These are phyloP conservation scores for Annulohypoxylon stygium DNA, from an alignment of 495 filamentous ascomycete genomes.

Conservation along the genomic window DNA sequence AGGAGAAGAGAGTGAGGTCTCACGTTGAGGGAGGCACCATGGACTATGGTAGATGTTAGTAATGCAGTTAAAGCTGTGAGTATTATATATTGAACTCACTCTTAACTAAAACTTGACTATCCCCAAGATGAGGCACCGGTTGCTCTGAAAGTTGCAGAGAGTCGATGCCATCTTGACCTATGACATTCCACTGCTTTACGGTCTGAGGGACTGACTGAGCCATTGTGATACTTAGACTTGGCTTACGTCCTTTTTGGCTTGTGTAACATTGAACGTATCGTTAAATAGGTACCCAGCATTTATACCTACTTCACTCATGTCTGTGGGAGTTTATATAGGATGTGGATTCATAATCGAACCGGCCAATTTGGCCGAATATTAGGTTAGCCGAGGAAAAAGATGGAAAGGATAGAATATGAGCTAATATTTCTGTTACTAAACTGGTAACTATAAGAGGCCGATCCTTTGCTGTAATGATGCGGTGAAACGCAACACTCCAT, in stretches of 20 bases:
- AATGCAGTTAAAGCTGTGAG: not conserved
- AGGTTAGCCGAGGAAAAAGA: no score
- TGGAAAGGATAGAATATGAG: no score
- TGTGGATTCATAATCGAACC: no score
- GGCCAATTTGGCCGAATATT: no score
- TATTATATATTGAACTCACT: slow-evolving; percentile 12
- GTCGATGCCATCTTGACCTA: slow-evolving; percentile 22
- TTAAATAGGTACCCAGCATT: no score
- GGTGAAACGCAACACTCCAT: no score
- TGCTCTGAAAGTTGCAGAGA: slow-evolving; percentile 42
- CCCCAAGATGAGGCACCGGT: slow-evolving; percentile 41
- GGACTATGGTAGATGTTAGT: slow-evolving; percentile 18
- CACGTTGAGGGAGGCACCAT: slow-evolving; percentile 34
- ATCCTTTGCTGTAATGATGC: no score
- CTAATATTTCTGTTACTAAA: no score
- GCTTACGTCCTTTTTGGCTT: not conserved
- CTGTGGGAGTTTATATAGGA: no score
- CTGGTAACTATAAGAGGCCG: no score
- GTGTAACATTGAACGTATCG: not conserved
- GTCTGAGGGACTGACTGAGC: slow-evolving; percentile 39
- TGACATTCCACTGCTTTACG: slow-evolving; percentile 48
- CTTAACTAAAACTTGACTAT: slow-evolving; percentile 49
- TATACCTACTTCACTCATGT: no score
- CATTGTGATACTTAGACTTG: not conserved
- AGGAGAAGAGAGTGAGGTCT: no score